Conservation (phyloP, 1,139 yeast species). For the Maudiozyma humilis region DNA sequence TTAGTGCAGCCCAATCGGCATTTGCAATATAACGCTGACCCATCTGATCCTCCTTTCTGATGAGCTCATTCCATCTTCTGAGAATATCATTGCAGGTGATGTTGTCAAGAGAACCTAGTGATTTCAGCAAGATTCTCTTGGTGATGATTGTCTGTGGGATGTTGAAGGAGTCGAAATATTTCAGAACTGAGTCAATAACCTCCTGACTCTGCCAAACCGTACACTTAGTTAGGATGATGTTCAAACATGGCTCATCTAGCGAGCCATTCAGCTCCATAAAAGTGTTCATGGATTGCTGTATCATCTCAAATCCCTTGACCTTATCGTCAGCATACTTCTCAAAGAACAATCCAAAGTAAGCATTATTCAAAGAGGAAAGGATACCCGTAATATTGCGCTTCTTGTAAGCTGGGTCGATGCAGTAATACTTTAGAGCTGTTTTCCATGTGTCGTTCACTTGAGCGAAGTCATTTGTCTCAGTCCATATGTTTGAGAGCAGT, state of each 20-base stretch:
- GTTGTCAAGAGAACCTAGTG: slow-evolving; percentile 52
- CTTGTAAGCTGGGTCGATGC: neutral
- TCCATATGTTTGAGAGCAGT: slow-evolving; percentile 56
- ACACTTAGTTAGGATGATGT: slow-evolving; percentile 60
- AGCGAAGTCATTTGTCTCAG: slow-evolving; percentile 46
- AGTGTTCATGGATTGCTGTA: slow-evolving; percentile 47
- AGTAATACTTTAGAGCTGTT: slow-evolving; percentile 2
- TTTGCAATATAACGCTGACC: slow-evolving; percentile 58
- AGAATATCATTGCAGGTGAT: slow-evolving; percentile 45
- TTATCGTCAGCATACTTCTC: slow-evolving; percentile 45
- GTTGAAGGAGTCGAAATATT: slow-evolving; percentile 49
- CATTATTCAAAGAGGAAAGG: slow-evolving; percentile 58
- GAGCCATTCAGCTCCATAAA: slow-evolving; percentile 46
- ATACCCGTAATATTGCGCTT: slow-evolving; percentile 47
- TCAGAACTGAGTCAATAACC: slow-evolving; percentile 54
- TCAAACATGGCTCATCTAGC: slow-evolving; percentile 68
- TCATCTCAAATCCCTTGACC: slow-evolving; percentile 46
- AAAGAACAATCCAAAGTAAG: slow-evolving; percentile 62
- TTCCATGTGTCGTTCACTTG: slow-evolving; percentile 44
- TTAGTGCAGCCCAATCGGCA: slow-evolving; percentile 82
- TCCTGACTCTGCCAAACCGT: slow-evolving; percentile 59
- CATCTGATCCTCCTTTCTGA: slow-evolving; percentile 43
- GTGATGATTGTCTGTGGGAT: slow-evolving; percentile 66
- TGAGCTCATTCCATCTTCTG: slow-evolving; percentile 51
- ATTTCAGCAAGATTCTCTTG: slow-evolving; percentile 66